A percentile compares a stretch with the other conserved stretches of the same genome.
Conservation (phyloP, 768 basidiomycete species). For the Leccinum barrowsii region DNA sequence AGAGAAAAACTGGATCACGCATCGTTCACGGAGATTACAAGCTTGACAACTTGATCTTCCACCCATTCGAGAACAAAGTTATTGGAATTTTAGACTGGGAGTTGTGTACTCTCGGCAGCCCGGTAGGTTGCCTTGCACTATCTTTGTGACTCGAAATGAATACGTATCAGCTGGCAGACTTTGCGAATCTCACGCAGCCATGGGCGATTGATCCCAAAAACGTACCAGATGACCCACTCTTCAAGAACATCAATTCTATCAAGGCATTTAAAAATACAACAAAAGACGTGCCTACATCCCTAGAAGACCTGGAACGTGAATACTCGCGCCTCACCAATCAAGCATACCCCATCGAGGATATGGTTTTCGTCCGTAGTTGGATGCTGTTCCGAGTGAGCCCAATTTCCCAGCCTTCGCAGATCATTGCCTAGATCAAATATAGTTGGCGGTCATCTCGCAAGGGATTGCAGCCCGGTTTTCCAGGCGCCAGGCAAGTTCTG, state of each 20-base stretch:
- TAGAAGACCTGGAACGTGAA: constrained; percentile 77
- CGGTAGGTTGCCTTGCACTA: constrained; percentile 48
- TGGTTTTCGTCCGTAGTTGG: constrained; percentile 83
- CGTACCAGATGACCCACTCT: constrained; percentile 27
- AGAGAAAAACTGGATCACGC: constrained; percentile 68
- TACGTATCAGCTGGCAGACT: constrained; percentile 67
- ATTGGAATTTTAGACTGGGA: constrained; percentile 99
- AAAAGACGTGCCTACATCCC: constrained; percentile 53
- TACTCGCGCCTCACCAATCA: constrained; percentile 66
- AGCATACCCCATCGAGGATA: constrained; percentile 72
- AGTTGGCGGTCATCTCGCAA: constrained; percentile 81
- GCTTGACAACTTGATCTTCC: constrained; percentile 95
- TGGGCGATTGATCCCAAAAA: constrained; percentile 59
- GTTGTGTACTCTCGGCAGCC: constrained; percentile 89
- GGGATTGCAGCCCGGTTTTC: constrained; percentile 88
- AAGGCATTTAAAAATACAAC: constrained; percentile 63
- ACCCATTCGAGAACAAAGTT: constrained; percentile 85
- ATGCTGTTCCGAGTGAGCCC: constrained; percentile 71
- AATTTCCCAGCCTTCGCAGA: background rate
- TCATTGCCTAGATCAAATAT: constrained; percentile 1
- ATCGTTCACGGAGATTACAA: constrained; percentile 98
- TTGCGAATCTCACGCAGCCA: constrained; percentile 85
- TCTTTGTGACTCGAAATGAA: background rate
- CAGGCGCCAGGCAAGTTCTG: constrained; percentile 85
- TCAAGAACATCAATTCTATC: constrained; percentile 30